A percentile compares a stretch with the other conserved stretches of the same genome.
Evolutionary conservation across 2,329 filamentous ascomycete genomes (phyloP).

Genomic region (Ascochyta fabae): DNA sequence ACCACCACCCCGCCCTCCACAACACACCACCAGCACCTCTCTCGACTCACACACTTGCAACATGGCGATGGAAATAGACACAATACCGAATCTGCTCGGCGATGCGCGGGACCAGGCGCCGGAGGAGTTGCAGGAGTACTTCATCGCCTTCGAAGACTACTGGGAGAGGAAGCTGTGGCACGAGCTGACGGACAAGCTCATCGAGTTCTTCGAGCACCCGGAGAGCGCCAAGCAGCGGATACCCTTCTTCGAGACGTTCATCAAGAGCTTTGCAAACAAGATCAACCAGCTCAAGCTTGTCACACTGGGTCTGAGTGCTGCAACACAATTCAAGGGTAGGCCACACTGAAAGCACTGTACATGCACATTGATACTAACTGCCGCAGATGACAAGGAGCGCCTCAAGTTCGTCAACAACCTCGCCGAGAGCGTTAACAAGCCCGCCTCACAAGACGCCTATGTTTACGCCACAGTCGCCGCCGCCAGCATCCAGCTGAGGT

Average conservation of each 20-base stretch:
- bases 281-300: slow-evolving; percentile 99
- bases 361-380: slow-evolving; percentile 28
- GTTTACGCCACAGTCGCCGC: slow-evolving; percentile 93
- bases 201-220: slow-evolving; percentile 85
- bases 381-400: slow-evolving; percentile 81
- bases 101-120: slow-evolving; percentile 88
- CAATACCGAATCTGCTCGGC: slow-evolving; percentile 88
- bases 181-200: slow-evolving; percentile 88
- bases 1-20: slow-evolving; percentile 11
- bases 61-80: slow-evolving; percentile 78
- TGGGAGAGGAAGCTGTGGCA: slow-evolving; percentile 99
- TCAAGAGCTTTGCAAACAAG: slow-evolving; percentile 95
- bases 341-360: neutral
- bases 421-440: slow-evolving; percentile 86
- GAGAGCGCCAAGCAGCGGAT: slow-evolving; percentile 85
- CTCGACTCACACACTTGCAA: slow-evolving; percentile 1
- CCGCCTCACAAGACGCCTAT: slow-evolving; percentile 91
- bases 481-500: slow-evolving; percentile 81
- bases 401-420: slow-evolving; percentile 84
- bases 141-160: slow-evolving; percentile 91
- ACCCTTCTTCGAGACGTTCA: slow-evolving; percentile 90
- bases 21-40: slow-evolving; percentile 2
- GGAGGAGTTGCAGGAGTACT: slow-evolving; percentile 83
- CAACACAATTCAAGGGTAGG: slow-evolving; percentile 79
- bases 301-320: slow-evolving; percentile 84